Evolutionary conservation across 345 rosid species (phyloP).

Genomic region (Mallotus nudiflorus): DNA sequence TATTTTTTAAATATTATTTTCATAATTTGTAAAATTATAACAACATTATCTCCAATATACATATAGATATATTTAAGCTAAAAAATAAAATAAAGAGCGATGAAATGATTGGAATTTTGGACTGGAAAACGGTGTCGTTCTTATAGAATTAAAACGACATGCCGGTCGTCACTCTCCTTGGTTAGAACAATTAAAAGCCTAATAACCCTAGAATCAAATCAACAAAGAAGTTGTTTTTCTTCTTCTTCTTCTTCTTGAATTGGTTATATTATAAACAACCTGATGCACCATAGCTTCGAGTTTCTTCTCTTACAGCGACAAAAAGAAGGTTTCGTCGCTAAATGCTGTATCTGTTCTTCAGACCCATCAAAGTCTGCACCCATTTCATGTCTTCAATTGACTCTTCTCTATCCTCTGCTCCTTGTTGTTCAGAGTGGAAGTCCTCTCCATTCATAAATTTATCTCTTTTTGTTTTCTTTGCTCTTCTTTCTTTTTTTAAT

Average conservation of each 20-base stretch:
- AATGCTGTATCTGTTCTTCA: constrained; percentile 52
- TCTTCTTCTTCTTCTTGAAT: neutral
- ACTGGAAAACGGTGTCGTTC: no score
- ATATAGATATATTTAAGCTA: no score
- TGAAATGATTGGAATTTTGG: no score
- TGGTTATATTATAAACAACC: neutral
- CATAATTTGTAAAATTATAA: no score
- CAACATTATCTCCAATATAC: no score
- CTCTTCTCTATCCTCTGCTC: constrained; percentile 33
- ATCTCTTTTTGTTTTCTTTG: constrained; percentile 20
- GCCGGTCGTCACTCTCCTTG: neutral
- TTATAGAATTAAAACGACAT: neutral
- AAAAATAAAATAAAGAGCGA: no score
- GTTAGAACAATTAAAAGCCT: neutral
- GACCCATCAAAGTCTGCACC: no score
- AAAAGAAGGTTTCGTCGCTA: constrained; percentile 44
- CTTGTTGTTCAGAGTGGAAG: constrained; percentile 40
- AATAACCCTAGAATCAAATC: constrained; percentile 5
- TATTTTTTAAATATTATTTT: no score
- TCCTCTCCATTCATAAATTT: constrained; percentile 49
- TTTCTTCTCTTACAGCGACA: neutral
- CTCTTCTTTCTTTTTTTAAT: constrained; percentile 22
- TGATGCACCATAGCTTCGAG: constrained; percentile 36
- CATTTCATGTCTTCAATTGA: constrained; percentile 83
- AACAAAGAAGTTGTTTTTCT: neutral